phyloP scores from a whole-genome alignment of 1,284 basidiomycete species.

The Austroboletus niveus region DNA sequence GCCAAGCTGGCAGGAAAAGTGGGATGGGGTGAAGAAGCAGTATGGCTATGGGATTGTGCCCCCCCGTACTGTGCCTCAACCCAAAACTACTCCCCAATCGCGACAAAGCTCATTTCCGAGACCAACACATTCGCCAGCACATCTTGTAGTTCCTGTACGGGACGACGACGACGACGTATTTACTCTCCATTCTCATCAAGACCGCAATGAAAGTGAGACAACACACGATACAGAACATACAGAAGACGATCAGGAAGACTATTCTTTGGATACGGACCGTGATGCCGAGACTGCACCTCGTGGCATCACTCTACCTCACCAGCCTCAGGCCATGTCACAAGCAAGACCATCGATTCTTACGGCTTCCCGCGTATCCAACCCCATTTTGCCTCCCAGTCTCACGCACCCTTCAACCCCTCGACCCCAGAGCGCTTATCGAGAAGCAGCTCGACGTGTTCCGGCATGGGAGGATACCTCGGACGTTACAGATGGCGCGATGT shows the following conservation, averaged over 20 bases:
- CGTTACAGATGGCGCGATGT: slow-evolving; percentile 34
- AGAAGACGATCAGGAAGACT: slow-evolving; percentile 11
- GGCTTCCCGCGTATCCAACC: slow-evolving; percentile 22
- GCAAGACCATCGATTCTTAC: slow-evolving; percentile 17
- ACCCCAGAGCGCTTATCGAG: slow-evolving; percentile 17
- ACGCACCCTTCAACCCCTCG: slow-evolving; percentile 31
- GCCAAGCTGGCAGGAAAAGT: slow-evolving; percentile 73
- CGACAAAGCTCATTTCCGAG: slow-evolving; percentile 14
- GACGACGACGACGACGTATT: slow-evolving; percentile 42
- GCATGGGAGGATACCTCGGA: slow-evolving; percentile 42
- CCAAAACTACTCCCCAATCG: slow-evolving; percentile 11
- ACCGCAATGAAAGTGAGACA: slow-evolving; percentile 33
- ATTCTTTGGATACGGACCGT: slow-evolving; percentile 27
- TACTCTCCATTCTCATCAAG: slow-evolving; percentile 46
- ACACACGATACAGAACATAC: slow-evolving; percentile 20
- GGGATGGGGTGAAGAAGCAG: slow-evolving; percentile 63
- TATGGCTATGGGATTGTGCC: slow-evolving; percentile 38
- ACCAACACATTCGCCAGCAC: slow-evolving; percentile 18
- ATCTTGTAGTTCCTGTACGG: slow-evolving; percentile 25
- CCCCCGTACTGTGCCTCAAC: slow-evolving; percentile 7
- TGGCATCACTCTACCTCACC: slow-evolving; percentile 10
- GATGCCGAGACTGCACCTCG: slow-evolving; percentile 10
- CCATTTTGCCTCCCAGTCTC: slow-evolving; percentile 24
- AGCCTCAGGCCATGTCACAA: slow-evolving; percentile 20
- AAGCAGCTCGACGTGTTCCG: slow-evolving; percentile 11